Evolutionary conservation across 148 eudicot species (phyloP).

Genomic region (Nepenthes mirabilis): DNA sequence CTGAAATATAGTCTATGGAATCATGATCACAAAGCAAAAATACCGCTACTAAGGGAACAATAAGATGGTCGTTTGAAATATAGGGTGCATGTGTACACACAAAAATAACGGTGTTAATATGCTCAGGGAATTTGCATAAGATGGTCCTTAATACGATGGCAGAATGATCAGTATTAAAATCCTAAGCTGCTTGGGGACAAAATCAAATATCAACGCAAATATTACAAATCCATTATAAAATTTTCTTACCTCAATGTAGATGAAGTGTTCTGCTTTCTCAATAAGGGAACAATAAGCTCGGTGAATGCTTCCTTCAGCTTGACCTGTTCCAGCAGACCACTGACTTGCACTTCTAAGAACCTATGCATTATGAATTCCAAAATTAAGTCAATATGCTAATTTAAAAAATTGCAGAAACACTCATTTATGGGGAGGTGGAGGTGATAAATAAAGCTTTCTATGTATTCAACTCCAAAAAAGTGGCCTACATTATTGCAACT

Average conservation of each 20-base stretch:
- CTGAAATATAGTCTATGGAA: too few relatives aligned
- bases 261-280: slow-evolving; percentile 75
- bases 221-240: not conserved
- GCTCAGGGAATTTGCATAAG: too few relatives aligned
- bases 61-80: too few relatives aligned
- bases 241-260: slow-evolving; percentile 77
- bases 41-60: too few relatives aligned
- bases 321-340: slow-evolving; percentile 98
- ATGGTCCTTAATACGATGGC: too few relatives aligned
- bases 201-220: not conserved
- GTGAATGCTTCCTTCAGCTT: slow-evolving; percentile 95
- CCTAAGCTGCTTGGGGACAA: not conserved
- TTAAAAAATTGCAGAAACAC: not conserved
- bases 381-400: not conserved
- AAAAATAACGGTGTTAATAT: too few relatives aligned
- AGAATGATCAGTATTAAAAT: not conserved
- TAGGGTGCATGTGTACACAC: too few relatives aligned
- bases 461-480: too few relatives aligned
- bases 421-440: too few relatives aligned
- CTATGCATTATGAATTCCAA: slow-evolving; percentile 21
- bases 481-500: too few relatives aligned
- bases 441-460: too few relatives aligned
- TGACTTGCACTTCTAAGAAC: slow-evolving; percentile 88
- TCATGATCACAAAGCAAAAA: too few relatives aligned
- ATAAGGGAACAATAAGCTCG: slow-evolving; percentile 86